Evolutionary conservation across 2,329 filamentous ascomycete genomes (phyloP).

Genomic region (Aspergillus sp.): DNA sequence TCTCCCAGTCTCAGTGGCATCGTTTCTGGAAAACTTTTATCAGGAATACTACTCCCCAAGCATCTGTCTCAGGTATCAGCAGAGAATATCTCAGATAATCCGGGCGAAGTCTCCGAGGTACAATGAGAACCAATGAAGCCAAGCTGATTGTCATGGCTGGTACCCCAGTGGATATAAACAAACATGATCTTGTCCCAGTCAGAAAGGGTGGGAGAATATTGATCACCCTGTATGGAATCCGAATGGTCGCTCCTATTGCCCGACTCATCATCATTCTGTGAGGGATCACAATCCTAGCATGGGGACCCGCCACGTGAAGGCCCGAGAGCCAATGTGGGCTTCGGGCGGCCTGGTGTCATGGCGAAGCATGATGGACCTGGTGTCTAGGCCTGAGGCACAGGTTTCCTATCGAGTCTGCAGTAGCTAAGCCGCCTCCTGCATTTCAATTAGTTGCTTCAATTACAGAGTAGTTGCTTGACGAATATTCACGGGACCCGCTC

Average conservation of each 20-base stretch:
- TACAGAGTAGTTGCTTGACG: neutral
- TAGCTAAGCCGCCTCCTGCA: conserved; percentile 8
- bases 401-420: neutral
- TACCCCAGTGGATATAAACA: neutral
- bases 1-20: too few relatives aligned
- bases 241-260: neutral
- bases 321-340: neutral
- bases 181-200: neutral
- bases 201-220: neutral
- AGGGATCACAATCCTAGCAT: conserved; percentile 6
- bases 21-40: too few relatives aligned
- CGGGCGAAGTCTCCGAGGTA: too few relatives aligned
- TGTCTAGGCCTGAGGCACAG: conserved; percentile 1
- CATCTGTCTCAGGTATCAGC: too few relatives aligned
- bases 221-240: neutral
- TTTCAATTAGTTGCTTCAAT: neutral
- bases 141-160: too few relatives aligned
- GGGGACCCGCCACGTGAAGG: conserved; percentile 8
- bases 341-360: neutral
- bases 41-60: too few relatives aligned
- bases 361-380: neutral
- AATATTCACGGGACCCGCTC: neutral
- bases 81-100: too few relatives aligned
- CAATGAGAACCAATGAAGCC: too few relatives aligned
- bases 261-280: neutral